Evolutionary conservation across 108 stramenopile genomes (phyloP), one percentile per base, ranked within the genome.

Genomic region (Cyclostephanos invisitatus): DNA sequence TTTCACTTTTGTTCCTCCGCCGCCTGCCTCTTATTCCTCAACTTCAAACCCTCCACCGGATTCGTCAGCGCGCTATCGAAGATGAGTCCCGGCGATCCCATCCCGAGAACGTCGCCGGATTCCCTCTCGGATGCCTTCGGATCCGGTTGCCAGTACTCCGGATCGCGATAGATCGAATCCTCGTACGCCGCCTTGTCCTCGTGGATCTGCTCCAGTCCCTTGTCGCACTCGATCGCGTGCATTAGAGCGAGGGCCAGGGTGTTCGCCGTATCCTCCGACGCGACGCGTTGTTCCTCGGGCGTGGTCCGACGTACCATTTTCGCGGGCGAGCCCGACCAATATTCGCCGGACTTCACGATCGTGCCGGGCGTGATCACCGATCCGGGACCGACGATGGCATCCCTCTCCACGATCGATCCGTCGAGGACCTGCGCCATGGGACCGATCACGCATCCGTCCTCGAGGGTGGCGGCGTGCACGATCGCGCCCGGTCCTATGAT

Each of bases 311-410:
- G 89, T 10, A 94, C 82, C 74, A 85, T 90, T 64, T 93, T 96
- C 46, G 97, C 98, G 21, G 98, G 98, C 24, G 86, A 65, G 17
- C 98, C 98, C 2, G 83, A 82, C 94, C 97, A 98, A 40, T 94
- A 75, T 72, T 98, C 91, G 35, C 96, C 93, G 28, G 77, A 51
- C 11, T 86, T 83, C 14, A 97, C 83, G 2, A 56, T 76, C 4
- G 91, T 90, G 37, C 91, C 89, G 9, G 97, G 87, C 6, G 93
- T 83, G 8, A 97, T 91, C 25, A 98, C 72, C 2, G 96, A 80
- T 14, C 93, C 97, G 2, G 96, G 75, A 11, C 85, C 93, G 18
- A 98, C 64, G 14, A 93, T 78, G 28, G 91, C 86, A 55, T 95
- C 84, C 17, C 81, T 71, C 55, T 82, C 87, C 12, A 98, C 90